Base-by-base conservation (phyloP, 2,329 filamentous ascomycete species). In the Phialocephala subalpina region DNA sequence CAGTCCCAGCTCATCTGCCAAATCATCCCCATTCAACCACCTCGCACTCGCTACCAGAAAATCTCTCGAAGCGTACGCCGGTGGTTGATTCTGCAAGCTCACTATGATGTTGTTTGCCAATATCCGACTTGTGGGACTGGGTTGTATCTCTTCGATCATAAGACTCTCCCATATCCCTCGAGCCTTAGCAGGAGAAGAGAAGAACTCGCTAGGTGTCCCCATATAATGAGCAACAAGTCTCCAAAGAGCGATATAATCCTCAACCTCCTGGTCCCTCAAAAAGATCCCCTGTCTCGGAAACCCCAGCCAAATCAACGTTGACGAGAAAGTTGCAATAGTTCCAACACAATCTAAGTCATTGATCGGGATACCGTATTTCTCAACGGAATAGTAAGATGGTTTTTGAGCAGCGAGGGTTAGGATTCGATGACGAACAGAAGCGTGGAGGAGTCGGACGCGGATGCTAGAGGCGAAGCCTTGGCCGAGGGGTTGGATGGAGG, bases 91-190 rank as follows among this genome's bases (percentile, higher is more conserved):
- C 71, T 90, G 83, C n/a, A 94, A 81, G 2, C 86, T 86, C 3
- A 86, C 83, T 70, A 95, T 89, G 73, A 94, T 90, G 74, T 94
- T 95, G 77, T 91, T 90, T 2, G 90, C 90, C 29, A 95, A 82
- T 7, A 89, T 81, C 55, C 83, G 83, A 0, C 86, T 90, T 22
- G 85, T 90, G 0, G 83, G 78, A 0, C 86, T 89, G 0, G 92
- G 92, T 29, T 85, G 75, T 22, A 94, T 83, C 76, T 94, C 92
- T 33, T 88, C 83, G 33, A 86, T 78, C 20, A 92, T 77, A 1
- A 94, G 79, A 0, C 85, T 86, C 71, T 94, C 91, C 86, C 93
- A 90, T 73, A 88, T 84, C 1, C 81, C 80, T 69, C 84, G 87
- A 1, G 89, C 88, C 38, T 82, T 81, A 6, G 79, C 78, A 0